A percentile compares a stretch with the other conserved stretches of the same genome.
These are phyloP conservation scores for Citrus glauca DNA, from an alignment of 345 rosid genomes.

Conservation along the genomic window DNA sequence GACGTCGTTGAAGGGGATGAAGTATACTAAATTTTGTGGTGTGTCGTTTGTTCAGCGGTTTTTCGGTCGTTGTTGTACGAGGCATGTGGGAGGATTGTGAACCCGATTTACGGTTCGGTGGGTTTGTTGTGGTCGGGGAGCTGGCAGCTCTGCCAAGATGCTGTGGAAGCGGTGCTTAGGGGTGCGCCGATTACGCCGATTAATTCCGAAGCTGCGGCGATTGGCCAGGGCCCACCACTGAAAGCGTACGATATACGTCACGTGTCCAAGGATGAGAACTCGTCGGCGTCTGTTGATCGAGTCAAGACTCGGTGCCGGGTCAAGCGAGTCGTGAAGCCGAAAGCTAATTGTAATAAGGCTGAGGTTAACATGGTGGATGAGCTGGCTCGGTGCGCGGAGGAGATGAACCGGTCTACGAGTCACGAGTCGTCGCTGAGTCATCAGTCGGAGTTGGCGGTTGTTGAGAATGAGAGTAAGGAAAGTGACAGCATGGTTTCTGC, in stretches of 20 bases:
- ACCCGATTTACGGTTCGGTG: constrained; percentile 95
- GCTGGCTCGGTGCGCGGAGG: constrained; percentile 5
- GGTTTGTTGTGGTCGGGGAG: constrained; percentile 90
- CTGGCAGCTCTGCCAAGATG: constrained; percentile 96
- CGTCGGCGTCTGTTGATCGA: constrained; percentile 32
- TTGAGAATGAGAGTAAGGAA: constrained; percentile 60
- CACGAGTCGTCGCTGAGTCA: constrained; percentile 92
- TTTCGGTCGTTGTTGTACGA: constrained; percentile 93
- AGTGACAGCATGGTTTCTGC: constrained; percentile 63
- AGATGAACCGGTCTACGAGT: constrained; percentile 57
- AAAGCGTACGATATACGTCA: constrained; percentile 85
- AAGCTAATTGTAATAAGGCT: constrained; percentile 7
- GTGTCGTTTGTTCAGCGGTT: constrained; percentile 44
- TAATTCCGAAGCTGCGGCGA: constrained; percentile 61
- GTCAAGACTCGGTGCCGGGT: constrained; percentile 49
- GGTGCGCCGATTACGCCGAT: constrained; percentile 80
- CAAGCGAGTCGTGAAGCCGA: constrained; percentile 39
- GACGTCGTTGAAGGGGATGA: not conserved
- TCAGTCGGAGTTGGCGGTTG: constrained; percentile 63
- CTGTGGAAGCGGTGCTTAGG: constrained; percentile 86
- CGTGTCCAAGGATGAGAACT: constrained; percentile 71
- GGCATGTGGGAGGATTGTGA: constrained; percentile 95
- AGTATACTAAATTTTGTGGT: not conserved
- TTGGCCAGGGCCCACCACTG: constrained; percentile 68
- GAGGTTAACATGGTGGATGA: not conserved